A percentile compares a stretch with the other conserved stretches of the same genome.
Conservation (phyloP, 306 rosid species). For the Corylus avellana region DNA sequence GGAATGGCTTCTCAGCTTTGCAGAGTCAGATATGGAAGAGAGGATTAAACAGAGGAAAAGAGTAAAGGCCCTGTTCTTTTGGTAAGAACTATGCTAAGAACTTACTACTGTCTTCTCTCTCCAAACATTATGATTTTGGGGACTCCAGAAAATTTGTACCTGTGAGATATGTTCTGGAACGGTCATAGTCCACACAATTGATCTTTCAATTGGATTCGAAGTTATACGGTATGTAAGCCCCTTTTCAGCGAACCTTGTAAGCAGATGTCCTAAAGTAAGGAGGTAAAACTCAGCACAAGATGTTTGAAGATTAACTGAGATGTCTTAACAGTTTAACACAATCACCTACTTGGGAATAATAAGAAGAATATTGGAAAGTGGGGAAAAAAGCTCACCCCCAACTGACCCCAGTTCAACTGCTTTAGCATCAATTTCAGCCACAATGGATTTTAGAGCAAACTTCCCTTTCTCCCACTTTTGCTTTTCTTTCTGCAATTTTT, state of each 20-base stretch:
- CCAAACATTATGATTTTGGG: neutral
- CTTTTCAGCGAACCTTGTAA: slow-evolving; percentile 83
- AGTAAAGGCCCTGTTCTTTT: neutral
- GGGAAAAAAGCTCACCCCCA: slow-evolving; percentile 56
- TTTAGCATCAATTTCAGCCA: slow-evolving; percentile 83
- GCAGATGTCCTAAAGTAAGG: slow-evolving; percentile 67
- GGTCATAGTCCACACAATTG: slow-evolving; percentile 87
- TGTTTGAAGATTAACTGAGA: neutral
- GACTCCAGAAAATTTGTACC: slow-evolving; percentile 41
- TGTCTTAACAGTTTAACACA: neutral
- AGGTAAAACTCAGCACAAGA: neutral
- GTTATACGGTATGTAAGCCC: slow-evolving; percentile 74
- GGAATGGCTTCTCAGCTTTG: neutral
- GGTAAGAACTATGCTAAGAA: neutral
- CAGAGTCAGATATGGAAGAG: neutral
- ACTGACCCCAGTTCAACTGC: slow-evolving; percentile 82
- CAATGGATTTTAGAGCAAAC: slow-evolving; percentile 74
- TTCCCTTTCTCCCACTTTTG: slow-evolving; percentile 90
- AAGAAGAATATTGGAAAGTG: neutral
- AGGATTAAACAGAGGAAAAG: neutral
- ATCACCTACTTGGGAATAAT: slow-evolving; percentile 4
- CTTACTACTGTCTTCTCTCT: neutral
- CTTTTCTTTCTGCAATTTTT: slow-evolving; percentile 75
- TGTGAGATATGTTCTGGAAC: slow-evolving; percentile 80
- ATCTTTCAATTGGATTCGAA: slow-evolving; percentile 77